Evolutionary conservation across 805 yeast species (phyloP), one percentile per base, ranked within the genome.

Genomic region (Barnettozyma populi): DNA sequence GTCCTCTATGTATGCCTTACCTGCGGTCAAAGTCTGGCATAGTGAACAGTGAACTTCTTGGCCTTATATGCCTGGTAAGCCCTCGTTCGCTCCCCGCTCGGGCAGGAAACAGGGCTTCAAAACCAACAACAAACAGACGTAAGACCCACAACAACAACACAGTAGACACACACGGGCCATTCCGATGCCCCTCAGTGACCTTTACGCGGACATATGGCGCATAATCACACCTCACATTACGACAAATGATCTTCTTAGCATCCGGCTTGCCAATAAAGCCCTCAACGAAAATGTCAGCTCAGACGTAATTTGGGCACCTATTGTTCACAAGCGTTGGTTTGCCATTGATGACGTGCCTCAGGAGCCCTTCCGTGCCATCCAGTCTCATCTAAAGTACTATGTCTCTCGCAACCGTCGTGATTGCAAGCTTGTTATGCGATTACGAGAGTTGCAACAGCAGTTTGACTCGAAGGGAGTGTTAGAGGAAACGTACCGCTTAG

Each of bases 181-280:
- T 6, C 7, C 29, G 24, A 42, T 45, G 50, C 45, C 51, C 27
- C 35, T 43, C 37, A 44, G 42, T 16, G 55, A 50, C 36, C 51
- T 52, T 34, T 55, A 57, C 38, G 43, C 49, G 27, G 58, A 57
- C 36, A 49, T 57, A 7, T 57, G 61, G 61, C 23, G 27, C 18
- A 20, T 24, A 13, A 42, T 55, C 2, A 41, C 50, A 7, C 31
- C 20, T 1, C n/a, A 32, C 1, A 36, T 56, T 14, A 24, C 32
- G 3, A 35, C 46, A 2, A 11, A 21, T 4, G 62, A 58, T 38
- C 31, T 57, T 5, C 51, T 55, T 11, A 11, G 35, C 2, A 43
- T 58, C 4, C 45, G 56, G 11, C 21, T 24, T 5, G 48, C 47
- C 7, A 45, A 43, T 43, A 45, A 40, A 3, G 24, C 37, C 2